Base-by-base conservation (phyloP, 306 rosid species). In the Quercus berberidifolia region DNA sequence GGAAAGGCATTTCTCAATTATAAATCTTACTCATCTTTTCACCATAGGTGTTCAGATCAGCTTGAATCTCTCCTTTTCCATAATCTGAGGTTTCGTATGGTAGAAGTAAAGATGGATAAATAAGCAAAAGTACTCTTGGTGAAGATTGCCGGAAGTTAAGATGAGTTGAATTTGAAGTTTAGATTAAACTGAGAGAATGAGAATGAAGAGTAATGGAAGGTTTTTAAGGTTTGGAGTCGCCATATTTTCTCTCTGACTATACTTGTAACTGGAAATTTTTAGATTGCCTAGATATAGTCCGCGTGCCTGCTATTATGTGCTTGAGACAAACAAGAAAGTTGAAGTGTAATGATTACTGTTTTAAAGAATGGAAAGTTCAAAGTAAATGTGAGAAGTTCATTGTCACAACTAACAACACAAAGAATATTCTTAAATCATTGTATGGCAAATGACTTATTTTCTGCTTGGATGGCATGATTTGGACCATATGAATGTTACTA, bases 1-100 rank as follows among this genome's bases (percentile, higher is more conserved):
- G 90, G 82, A 84, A 79, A 28, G 88, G 83, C 9, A 51, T 77
- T 76, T 82, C 88, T 46, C 59, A 55, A 20, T 75, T 86, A 52
- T 81, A 69, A 73, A 84, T 84, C 63, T 82, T 81, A 64, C 73
- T 75, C 88, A 79, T 87, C 73, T 46, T 84, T 10, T 81, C 88
- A 26, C 90, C 86, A 77, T 84, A 82, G 90, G 90, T 43, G 85
- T 80, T 58, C 84, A 20, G 38, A 81, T 87, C 59, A 87, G 52
- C 5, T 43, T 14, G 28, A 86, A 58, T 5, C n/a, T 19, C 21
- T 57, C n/a, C 9, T 56, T 14, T 60, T 59, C 69, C 20, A 11
- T 13, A 1, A 30, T 18, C 70, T 30, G 7, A 30, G 70, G 46
- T 64, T 64, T 30, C 14, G 14, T 17, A 64, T 17, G 70, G 70